phyloP scores from a whole-genome alignment of 176 grass and related monocot genomes.

The Hsuehochloa calcarea region DNA sequence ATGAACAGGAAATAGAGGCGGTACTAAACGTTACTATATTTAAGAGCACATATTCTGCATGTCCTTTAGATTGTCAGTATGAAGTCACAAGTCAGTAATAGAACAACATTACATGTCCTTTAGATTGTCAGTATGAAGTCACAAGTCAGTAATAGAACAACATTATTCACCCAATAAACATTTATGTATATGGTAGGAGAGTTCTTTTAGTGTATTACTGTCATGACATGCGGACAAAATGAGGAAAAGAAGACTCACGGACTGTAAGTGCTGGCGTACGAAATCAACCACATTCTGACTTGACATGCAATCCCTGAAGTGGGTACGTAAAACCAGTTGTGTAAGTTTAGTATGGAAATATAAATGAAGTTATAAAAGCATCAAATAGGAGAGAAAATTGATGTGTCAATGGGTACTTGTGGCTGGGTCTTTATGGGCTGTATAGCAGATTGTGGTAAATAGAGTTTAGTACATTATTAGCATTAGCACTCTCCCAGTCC shows the following conservation, averaged over 20 bases:
- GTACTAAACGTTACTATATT: background rate
- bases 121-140: background rate
- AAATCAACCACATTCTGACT: background rate
- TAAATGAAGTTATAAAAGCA: background rate
- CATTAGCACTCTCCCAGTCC: background rate
- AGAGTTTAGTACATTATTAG: background rate
- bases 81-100: background rate
- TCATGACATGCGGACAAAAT: background rate
- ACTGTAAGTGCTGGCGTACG: background rate
- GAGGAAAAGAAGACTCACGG: background rate
- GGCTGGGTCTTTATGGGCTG: background rate
- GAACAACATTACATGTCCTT: too few relatives aligned
- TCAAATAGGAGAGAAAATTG: background rate
- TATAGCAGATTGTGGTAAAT: conserved; percentile 9
- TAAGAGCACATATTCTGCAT: background rate
- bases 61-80: background rate
- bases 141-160: background rate
- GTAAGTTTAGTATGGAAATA: background rate
- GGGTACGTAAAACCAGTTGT: background rate
- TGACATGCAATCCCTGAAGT: background rate
- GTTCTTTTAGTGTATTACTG: background rate
- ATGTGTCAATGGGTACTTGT: background rate
- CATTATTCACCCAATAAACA: background rate
- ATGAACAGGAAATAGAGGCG: background rate
- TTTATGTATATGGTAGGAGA: background rate